Conservation (phyloP, 2,329 filamentous ascomycete species). For the Aureobasidium mangrovei region DNA sequence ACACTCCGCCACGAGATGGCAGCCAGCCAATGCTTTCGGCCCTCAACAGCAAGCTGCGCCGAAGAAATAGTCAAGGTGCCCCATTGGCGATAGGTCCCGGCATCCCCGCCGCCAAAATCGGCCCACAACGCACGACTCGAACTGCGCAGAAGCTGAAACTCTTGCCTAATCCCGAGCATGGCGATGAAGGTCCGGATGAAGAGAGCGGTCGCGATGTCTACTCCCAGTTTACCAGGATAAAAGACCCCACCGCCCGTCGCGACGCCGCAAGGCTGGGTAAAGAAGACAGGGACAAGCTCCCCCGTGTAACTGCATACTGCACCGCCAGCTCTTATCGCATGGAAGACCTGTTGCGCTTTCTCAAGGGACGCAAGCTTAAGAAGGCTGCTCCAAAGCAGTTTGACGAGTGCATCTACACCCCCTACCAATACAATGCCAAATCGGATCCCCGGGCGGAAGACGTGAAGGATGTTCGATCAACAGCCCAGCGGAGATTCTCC, state of each 20-base stretch:
- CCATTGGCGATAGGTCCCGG: slow-evolving; percentile 37
- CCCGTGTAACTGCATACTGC: slow-evolving; percentile 92
- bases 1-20: slow-evolving; percentile 33
- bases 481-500: slow-evolving; percentile 55
- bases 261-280: slow-evolving; percentile 91
- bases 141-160: slow-evolving; percentile 95
- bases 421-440: slow-evolving; percentile 63
- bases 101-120: slow-evolving; percentile 60
- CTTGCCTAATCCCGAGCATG: slow-evolving; percentile 81
- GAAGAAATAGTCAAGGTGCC: slow-evolving; percentile 74
- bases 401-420: slow-evolving; percentile 95
- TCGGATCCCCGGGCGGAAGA: slow-evolving; percentile 21
- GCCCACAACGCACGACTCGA: slow-evolving; percentile 88
- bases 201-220: slow-evolving; percentile 94
- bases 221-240: slow-evolving; percentile 94
- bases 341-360: slow-evolving; percentile 78
- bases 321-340: slow-evolving; percentile 87
- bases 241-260: slow-evolving; percentile 84
- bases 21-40: slow-evolving; percentile 59
- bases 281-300: slow-evolving; percentile 77
- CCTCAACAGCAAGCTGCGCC: slow-evolving; percentile 77
- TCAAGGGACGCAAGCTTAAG: slow-evolving; percentile 75
- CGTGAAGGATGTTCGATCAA: slow-evolving; percentile 27
- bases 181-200: slow-evolving; percentile 68
- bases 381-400: slow-evolving; percentile 84